phyloP scores from a whole-genome alignment of 1,284 basidiomycete genomes.

The Apiotrichum domesticum region DNA sequence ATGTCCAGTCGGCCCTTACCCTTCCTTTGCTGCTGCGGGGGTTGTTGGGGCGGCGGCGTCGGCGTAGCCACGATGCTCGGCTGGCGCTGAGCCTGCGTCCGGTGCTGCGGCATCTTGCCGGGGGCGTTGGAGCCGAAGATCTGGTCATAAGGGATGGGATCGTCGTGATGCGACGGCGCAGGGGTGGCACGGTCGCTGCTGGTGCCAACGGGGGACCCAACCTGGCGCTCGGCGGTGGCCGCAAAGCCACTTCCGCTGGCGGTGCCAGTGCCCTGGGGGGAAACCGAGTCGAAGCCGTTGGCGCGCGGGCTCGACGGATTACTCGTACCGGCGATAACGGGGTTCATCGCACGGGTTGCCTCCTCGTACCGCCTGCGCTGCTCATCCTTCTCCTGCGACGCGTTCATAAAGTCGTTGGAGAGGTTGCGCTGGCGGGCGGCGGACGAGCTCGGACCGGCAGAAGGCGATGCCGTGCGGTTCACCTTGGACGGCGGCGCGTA shows the following conservation, averaged over 20 bases:
- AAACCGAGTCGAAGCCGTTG: background rate
- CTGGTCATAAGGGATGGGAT: conserved; percentile 15
- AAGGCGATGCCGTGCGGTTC: background rate
- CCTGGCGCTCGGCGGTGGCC: too few relatives aligned
- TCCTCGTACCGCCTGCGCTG: conserved; percentile 27
- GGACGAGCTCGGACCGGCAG: background rate
- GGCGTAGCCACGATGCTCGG: background rate
- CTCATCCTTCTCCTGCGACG: conserved; percentile 30
- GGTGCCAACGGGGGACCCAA: background rate
- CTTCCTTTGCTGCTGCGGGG: too few relatives aligned
- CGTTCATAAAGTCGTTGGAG: conserved; percentile 1
- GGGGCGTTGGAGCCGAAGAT: conserved; percentile 1
- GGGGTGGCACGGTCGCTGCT: background rate
- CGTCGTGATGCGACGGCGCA: background rate
- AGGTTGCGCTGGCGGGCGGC: background rate
- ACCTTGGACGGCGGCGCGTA: conserved; percentile 5
- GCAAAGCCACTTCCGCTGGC: background rate
- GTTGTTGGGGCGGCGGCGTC: background rate
- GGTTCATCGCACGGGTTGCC: conserved; percentile 10
- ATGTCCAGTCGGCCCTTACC: background rate
- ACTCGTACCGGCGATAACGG: background rate
- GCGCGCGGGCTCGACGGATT: background rate
- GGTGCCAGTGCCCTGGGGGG: background rate
- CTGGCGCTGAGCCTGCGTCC: too few relatives aligned
- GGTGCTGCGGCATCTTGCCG: background rate